These are phyloP conservation scores for Mrakia gelida DNA, from an alignment of 768 basidiomycete genomes.

Conservation along the genomic window DNA sequence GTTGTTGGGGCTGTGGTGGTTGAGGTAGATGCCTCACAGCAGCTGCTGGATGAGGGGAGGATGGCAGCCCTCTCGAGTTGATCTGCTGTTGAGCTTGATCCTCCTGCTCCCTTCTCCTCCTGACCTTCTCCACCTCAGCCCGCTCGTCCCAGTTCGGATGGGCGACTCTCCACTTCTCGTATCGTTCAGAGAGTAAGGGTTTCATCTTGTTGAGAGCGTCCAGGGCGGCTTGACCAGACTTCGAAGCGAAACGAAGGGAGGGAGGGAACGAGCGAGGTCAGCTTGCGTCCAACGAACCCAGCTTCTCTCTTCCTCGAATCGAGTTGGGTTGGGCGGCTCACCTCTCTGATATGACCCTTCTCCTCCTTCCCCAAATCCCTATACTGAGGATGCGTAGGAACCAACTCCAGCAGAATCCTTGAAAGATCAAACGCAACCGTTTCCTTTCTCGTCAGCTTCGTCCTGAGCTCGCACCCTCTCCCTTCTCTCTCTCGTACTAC, in stretches of 20 bases:
- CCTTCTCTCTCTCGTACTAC: too few species aligned
- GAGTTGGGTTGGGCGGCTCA: background rate
- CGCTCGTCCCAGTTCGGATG: constrained; percentile 2
- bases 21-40: background rate
- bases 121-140: constrained; percentile 1
- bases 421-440: too few species aligned
- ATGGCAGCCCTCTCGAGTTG: background rate
- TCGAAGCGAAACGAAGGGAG: background rate
- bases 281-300: too few species aligned
- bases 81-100: background rate
- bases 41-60: background rate
- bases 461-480: background rate
- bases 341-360: constrained; percentile 10
- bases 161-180: constrained; percentile 15
- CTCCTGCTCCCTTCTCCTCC: background rate
- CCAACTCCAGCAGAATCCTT: constrained; percentile 29
- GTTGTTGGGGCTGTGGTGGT: background rate
- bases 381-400: constrained; percentile 26
- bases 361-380: constrained; percentile 17
- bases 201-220: constrained; percentile 23
- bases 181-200: constrained; percentile 23
- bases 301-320: too few species aligned
- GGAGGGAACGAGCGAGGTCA: background rate
- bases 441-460: background rate
- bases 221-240: constrained; percentile 23